Evolutionary conservation across 768 basidiomycete species (phyloP).

Genomic region (Lactarius deliciosus): DNA sequence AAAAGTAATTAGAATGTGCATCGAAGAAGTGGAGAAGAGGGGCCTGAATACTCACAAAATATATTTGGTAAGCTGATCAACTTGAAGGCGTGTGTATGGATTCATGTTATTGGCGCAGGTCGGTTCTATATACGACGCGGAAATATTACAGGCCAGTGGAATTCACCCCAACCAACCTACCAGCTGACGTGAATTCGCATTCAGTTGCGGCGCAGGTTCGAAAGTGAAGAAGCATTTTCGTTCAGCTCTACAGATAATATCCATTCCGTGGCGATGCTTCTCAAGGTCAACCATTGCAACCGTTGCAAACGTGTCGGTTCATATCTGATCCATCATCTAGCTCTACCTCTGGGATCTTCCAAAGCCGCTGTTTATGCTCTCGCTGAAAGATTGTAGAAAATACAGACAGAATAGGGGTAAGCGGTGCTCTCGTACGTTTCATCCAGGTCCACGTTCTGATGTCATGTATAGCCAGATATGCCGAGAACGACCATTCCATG

Average conservation of each 20-base stretch:
- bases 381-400: neutral
- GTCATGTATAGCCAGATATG: neutral
- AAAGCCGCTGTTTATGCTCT: neutral
- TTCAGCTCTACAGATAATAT: neutral
- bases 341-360: constrained; percentile 4
- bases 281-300: neutral
- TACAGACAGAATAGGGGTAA: neutral
- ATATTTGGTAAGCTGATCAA: neutral
- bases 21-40: neutral
- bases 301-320: neutral
- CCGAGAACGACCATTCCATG: neutral
- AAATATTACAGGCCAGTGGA: neutral
- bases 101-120: neutral
- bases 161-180: neutral
- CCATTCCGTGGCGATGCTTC: neutral
- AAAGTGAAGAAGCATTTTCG: neutral
- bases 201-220: neutral
- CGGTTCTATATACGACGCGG: neutral
- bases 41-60: neutral
- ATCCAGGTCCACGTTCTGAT: neutral
- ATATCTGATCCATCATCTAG: neutral
- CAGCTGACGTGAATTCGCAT: neutral
- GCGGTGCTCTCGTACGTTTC: neutral
- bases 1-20: neutral
- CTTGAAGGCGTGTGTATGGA: neutral